Evolutionary conservation across 1,284 basidiomycete genomes (phyloP), one percentile per base, ranked within the genome.

Genomic region (Ustilago xerochloae): DNA sequence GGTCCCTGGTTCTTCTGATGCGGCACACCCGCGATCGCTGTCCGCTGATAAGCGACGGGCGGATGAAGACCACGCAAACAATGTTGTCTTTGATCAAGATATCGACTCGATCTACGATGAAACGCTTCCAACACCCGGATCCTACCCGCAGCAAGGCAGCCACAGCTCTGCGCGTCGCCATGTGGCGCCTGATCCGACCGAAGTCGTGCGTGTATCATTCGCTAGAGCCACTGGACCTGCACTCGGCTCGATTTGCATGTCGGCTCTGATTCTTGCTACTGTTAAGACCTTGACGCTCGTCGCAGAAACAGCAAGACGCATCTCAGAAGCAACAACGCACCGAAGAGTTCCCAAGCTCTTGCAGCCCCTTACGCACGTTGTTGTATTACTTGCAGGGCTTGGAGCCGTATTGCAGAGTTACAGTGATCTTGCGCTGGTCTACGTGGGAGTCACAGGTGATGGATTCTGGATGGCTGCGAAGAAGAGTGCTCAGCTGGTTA

Each of bases 391-490:
- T 1, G 90, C 89, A 35, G 89, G 90, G n/a, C 86, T 94, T 2
- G 67, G 70, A 18, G 60, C 74, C 0, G 64, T 81, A 29, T 36
- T 80, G 33, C 67, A 79, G 54, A 63, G 65, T 20, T 65, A 80
- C 52, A 93, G 92, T 85, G 89, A 89, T 39, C 91, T 93, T 77
- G 92, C 92, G 13, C 87, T 96, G 30, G 88, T 94, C 10, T 95
- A 95, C 82, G 89, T 90, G 1, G 94, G 94, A 0, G 86, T 97
- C 63, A 94, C 92, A 0, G 94, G 93, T 0, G 91, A 92, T 56
- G 87, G 90, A 1, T 96, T 95, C 84, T 91, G 92, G 87, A 87
- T 88, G 7, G 90, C 90, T 65, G 92, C 93, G 12, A 87, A 90
- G 61, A 87, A 92, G 38, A 89, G 90, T 13, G 86, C 87, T 59